Evolutionary conservation across 352 stramenopile genomes (phyloP).

Genomic region (Phytophthora palmivora): DNA sequence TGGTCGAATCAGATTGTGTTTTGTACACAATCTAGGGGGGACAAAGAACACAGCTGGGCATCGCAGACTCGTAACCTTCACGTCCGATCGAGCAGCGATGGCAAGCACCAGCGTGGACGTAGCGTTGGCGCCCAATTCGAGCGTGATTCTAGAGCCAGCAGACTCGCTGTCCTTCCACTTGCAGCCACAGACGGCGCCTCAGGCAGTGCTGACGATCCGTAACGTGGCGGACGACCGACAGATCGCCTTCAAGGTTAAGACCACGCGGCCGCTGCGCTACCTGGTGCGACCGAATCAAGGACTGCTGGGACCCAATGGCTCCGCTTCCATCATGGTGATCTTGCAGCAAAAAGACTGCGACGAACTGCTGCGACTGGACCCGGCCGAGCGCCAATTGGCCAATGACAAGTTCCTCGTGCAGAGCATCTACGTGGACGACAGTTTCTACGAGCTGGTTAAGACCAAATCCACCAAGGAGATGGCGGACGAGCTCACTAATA

Average conservation of each 20-base stretch:
- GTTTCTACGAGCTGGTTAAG: constrained; percentile 88
- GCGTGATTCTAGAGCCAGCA: constrained; percentile 81
- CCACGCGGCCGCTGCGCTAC: constrained; percentile 87
- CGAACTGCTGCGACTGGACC: constrained; percentile 79
- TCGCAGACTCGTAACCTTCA: constrained; percentile 25
- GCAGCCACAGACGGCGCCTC: constrained; percentile 63
- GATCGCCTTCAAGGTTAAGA: constrained; percentile 92
- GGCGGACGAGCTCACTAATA: constrained; percentile 87
- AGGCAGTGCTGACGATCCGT: constrained; percentile 85
- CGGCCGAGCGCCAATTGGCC: constrained; percentile 77
- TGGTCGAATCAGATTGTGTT: constrained; percentile 3
- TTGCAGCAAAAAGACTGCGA: constrained; percentile 91
- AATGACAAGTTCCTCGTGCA: constrained; percentile 93
- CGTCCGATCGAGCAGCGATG: constrained; percentile 34
- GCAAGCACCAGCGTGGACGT: constrained; percentile 58
- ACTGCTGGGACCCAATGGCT: constrained; percentile 78
- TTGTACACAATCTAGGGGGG: constrained; percentile 16
- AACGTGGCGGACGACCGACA: constrained; percentile 84
- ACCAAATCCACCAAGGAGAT: constrained; percentile 90
- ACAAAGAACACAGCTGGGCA: constrained; percentile 38
- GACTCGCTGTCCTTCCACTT: constrained; percentile 85
- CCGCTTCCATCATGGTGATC: constrained; percentile 87
- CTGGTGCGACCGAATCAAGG: constrained; percentile 91
- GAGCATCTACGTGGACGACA: constrained; percentile 85
- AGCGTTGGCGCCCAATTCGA: constrained; percentile 72